Evolutionary conservation across 331 rosid species (phyloP).

Genomic region (Quercus tomentella): DNA sequence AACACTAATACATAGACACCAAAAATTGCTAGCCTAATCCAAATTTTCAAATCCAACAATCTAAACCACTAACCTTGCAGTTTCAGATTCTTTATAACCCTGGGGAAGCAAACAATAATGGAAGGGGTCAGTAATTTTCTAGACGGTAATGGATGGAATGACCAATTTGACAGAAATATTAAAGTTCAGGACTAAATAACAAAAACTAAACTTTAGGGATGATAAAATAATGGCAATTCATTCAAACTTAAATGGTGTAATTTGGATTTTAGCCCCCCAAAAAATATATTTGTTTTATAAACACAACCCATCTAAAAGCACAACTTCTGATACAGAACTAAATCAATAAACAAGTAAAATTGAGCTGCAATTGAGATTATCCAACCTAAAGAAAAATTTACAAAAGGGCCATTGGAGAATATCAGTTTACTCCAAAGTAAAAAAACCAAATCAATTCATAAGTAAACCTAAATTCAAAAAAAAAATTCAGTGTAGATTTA

Average conservation of each 20-base stretch:
- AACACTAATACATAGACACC: conserved; percentile 1
- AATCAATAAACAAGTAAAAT: too few species aligned
- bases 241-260: too few species aligned
- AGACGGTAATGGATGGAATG: too few species aligned
- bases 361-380: not conserved
- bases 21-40: not conserved
- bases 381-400: not conserved
- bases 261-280: too few species aligned
- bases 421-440: not conserved
- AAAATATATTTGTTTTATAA: too few species aligned
- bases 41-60: not conserved
- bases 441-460: not conserved
- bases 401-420: not conserved
- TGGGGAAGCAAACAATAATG: conserved; percentile 26
- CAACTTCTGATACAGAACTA: too few species aligned
- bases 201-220: too few species aligned
- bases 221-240: too few species aligned
- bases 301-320: too few species aligned
- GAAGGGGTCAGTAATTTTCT: not conserved
- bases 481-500: not conserved
- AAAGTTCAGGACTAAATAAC: too few species aligned
- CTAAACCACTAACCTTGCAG: conserved; percentile 32
- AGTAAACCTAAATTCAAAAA: not conserved
- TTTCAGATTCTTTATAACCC: conserved; percentile 26
- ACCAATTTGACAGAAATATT: too few species aligned